Percentiles rank a stretch among this genome's conserved stretches.
Conservation (phyloP, 2,329 filamentous ascomycete genomes). For the Colletotrichum filicis region DNA sequence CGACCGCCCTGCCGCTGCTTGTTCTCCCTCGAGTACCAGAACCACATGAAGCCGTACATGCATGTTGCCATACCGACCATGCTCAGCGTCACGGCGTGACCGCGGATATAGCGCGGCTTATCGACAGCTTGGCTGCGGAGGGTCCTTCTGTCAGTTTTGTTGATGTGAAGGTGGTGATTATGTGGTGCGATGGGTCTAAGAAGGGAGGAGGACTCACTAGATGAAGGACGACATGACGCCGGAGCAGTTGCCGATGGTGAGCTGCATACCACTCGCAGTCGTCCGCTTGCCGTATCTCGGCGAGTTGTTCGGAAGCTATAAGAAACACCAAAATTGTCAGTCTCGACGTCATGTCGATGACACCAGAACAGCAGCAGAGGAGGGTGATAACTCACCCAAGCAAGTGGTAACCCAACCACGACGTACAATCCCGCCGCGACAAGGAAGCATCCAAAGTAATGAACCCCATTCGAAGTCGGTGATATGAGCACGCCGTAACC, state of each 20-base stretch:
- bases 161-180: too few relatives aligned
- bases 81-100: slow-evolving; percentile 63
- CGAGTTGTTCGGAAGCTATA: slow-evolving; percentile 66
- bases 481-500: slow-evolving; percentile 69
- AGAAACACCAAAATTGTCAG: neutral
- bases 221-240: slow-evolving; percentile 60
- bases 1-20: slow-evolving; percentile 51
- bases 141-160: neutral
- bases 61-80: slow-evolving; percentile 36
- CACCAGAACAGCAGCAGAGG: too few relatives aligned
- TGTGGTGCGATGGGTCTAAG: too few relatives aligned
- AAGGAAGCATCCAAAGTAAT: slow-evolving; percentile 68
- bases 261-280: slow-evolving; percentile 76
- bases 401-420: slow-evolving; percentile 65
- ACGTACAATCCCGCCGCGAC: slow-evolving; percentile 79
- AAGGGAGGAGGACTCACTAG: slow-evolving; percentile 18
- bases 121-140: slow-evolving; percentile 54
- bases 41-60: slow-evolving; percentile 50
- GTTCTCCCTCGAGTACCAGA: slow-evolving; percentile 56
- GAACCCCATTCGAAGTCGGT: slow-evolving; percentile 59
- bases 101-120: slow-evolving; percentile 67
- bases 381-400: slow-evolving; percentile 53
- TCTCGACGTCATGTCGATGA: too few relatives aligned
- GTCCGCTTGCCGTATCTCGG: slow-evolving; percentile 82
- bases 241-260: slow-evolving; percentile 76